Percentiles rank a stretch among this genome's conserved stretches.
phyloP scores from a whole-genome alignment of 2,329 filamentous ascomycete genomes.

The Elsinoe ampelina region DNA sequence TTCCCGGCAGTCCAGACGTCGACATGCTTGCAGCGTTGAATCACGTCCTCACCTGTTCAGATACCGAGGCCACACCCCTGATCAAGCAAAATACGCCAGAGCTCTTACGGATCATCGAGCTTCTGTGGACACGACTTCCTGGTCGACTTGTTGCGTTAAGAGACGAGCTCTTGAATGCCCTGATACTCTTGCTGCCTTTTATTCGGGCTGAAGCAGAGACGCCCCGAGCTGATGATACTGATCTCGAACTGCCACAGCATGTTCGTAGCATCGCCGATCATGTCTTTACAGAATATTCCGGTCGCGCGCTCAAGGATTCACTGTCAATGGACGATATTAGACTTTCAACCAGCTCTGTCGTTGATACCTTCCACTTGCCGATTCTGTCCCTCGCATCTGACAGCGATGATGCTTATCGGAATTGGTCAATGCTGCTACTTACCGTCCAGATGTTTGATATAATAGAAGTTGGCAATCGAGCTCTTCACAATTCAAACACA shows the following conservation, averaged over 20 bases:
- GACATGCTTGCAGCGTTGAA: slow-evolving; percentile 70
- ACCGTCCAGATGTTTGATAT: background rate
- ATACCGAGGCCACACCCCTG: slow-evolving; percentile 59
- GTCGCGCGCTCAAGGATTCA: slow-evolving; percentile 58
- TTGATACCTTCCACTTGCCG: background rate
- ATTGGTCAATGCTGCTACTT: background rate
- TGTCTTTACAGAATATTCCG: slow-evolving; percentile 70
- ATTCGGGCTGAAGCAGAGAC: slow-evolving; percentile 27
- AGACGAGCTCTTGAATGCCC: slow-evolving; percentile 63
- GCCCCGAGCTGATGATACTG: slow-evolving; percentile 13
- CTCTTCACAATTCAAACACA: background rate
- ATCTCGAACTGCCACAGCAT: slow-evolving; percentile 20
- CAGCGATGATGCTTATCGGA: slow-evolving; percentile 20
- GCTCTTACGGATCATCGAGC: slow-evolving; percentile 60
- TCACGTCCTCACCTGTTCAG: slow-evolving; percentile 53
- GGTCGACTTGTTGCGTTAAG: slow-evolving; percentile 56
- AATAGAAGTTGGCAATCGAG: background rate
- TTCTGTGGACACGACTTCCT: slow-evolving; percentile 56
- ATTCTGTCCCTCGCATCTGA: slow-evolving; percentile 21
- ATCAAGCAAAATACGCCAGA: slow-evolving; percentile 51
- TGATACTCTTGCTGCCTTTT: slow-evolving; percentile 51
- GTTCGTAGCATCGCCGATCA: slow-evolving; percentile 60
- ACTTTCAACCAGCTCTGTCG: slow-evolving; percentile 16
- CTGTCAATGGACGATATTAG: slow-evolving; percentile 71
- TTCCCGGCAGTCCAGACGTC: slow-evolving; percentile 57